A percentile compares a stretch with the other conserved stretches of the same genome.
These are phyloP conservation scores for Cadophora gregata DNA, from an alignment of 2,329 filamentous ascomycete genomes.

Conservation along the genomic window DNA sequence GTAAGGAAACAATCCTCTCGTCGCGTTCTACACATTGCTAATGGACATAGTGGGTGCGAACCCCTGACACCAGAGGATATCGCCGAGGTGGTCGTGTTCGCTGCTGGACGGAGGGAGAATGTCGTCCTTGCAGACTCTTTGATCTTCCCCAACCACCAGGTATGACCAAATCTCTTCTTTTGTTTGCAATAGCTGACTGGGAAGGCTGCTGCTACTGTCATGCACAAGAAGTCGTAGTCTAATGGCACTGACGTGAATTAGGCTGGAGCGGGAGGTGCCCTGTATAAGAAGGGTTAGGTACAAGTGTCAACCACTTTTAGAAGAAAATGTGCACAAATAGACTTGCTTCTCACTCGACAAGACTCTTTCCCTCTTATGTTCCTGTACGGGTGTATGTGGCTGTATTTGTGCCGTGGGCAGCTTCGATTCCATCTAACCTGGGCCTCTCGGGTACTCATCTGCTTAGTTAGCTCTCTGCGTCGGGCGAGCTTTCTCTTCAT, in stretches of 20 bases:
- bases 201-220: slow-evolving; percentile 50
- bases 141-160: slow-evolving; percentile 89
- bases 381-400: no score
- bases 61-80: slow-evolving; percentile 90
- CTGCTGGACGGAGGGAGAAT: slow-evolving; percentile 83
- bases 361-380: background rate
- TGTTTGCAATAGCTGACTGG: slow-evolving; percentile 41
- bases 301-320: background rate
- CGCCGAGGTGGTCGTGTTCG: slow-evolving; percentile 88
- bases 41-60: slow-evolving; percentile 66
- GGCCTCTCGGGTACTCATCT: no score
- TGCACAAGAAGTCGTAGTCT: slow-evolving; percentile 50
- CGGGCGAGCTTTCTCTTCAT: no score
- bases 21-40: background rate
- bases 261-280: slow-evolving; percentile 43
- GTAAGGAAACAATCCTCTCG: slow-evolving; percentile 52
- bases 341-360: background rate
- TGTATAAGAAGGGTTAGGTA: slow-evolving; percentile 38
- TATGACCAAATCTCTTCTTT: slow-evolving; percentile 49
- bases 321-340: slow-evolving; percentile 1
- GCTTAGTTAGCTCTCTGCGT: no score
- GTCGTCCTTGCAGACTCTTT: slow-evolving; percentile 89
- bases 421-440: no score
- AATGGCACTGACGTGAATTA: slow-evolving; percentile 33
- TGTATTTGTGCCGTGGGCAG: background rate